Percentiles rank a stretch among this genome's conserved stretches.
Evolutionary conservation across 148 eudicot genomes (phyloP).

Genomic region (Vaccinium corymbosum): DNA sequence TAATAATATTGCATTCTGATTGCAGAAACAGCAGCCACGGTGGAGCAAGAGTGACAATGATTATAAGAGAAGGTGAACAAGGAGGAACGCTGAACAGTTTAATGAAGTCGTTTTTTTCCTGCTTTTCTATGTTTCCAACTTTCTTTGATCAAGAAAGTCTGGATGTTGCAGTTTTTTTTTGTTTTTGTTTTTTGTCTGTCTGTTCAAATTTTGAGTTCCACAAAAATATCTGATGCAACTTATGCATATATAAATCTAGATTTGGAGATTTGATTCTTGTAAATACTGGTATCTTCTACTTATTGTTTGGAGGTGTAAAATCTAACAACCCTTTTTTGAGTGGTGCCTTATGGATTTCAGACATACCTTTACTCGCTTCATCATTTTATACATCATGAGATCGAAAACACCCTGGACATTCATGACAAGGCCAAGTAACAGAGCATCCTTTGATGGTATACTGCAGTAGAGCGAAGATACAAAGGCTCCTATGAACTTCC

Average conservation of each 20-base stretch:
- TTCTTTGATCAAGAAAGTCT: not conserved
- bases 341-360: slow-evolving; percentile 5
- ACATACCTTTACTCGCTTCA: slow-evolving; percentile 10
- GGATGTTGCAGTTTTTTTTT: not conserved
- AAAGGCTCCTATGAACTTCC: slow-evolving; percentile 19
- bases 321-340: not conserved
- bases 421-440: slow-evolving; percentile 17
- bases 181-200: not conserved
- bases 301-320: not conserved
- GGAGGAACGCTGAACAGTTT: not conserved
- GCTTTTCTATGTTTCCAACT: not conserved
- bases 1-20: not conserved
- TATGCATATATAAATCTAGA: not conserved
- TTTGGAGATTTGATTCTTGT: not conserved
- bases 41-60: not conserved
- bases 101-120: not conserved
- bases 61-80: not conserved
- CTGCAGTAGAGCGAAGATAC: slow-evolving; percentile 11
- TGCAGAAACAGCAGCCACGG: not conserved
- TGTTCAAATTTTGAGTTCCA: not conserved
- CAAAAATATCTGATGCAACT: not conserved
- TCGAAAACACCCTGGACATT: slow-evolving; percentile 20
- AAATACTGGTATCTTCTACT: not conserved
- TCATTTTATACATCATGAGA: slow-evolving; percentile 16
- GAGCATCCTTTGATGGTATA: slow-evolving; percentile 14